These are phyloP conservation scores for Tetrahymena borealis DNA, from an alignment of 73 alveolate genomes.

Conservation along the genomic window DNA sequence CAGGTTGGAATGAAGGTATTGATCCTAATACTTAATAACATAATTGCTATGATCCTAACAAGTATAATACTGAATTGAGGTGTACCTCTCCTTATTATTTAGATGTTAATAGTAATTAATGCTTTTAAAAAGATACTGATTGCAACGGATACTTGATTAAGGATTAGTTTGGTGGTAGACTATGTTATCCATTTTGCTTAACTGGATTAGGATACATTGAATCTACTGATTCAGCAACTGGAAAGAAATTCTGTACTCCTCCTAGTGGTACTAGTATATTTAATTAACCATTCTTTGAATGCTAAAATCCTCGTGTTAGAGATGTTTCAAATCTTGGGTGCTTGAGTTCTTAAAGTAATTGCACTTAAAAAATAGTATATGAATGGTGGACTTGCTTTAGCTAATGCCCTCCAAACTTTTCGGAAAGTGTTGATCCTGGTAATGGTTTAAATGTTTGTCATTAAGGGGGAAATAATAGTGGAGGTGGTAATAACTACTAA, in stretches of 20 bases:
- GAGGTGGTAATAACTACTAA: background rate
- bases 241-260: background rate
- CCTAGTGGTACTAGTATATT: background rate
- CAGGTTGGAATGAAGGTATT: background rate
- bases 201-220: background rate
- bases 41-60: background rate
- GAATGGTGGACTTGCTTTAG: background rate
- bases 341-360: background rate
- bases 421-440: background rate
- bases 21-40: background rate
- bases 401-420: background rate
- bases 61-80: background rate
- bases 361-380: background rate
- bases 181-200: background rate
- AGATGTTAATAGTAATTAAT: background rate
- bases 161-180: background rate
- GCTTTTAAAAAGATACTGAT: background rate
- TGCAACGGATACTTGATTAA: background rate
- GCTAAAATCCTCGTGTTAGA: background rate
- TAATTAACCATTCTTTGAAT: background rate
- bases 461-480: background rate
- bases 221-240: background rate
- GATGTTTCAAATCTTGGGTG: background rate
- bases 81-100: background rate
- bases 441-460: background rate